Conservation (phyloP, 2,329 filamentous ascomycete species). For the Cercospora beticola region DNA sequence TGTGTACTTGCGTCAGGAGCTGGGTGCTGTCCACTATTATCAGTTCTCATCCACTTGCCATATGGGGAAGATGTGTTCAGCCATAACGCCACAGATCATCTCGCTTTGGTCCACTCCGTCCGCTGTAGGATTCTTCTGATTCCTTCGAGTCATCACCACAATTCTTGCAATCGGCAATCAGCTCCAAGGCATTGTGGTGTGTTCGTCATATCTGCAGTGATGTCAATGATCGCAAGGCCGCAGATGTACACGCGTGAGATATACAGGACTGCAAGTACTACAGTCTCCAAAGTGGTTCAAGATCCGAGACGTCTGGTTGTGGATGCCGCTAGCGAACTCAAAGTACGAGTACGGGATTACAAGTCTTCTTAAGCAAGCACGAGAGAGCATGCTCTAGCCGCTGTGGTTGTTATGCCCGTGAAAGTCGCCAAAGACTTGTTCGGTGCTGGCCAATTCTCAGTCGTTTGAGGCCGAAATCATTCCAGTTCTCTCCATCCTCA, state of each 20-base stretch:
- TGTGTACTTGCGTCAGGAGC: not conserved
- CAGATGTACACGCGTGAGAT: not conserved
- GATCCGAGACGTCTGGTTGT: not conserved
- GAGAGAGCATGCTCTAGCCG: not conserved
- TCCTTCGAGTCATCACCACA: not conserved
- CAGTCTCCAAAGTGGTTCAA: not conserved
- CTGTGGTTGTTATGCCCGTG: not conserved
- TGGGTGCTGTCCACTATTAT: not conserved
- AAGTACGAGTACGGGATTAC: not conserved
- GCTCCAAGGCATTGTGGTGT: not conserved
- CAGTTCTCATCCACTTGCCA: not conserved
- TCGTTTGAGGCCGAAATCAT: not conserved
- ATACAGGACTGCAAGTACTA: not conserved
- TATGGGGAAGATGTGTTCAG: not conserved
- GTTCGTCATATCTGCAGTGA: not conserved
- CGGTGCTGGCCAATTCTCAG: not conserved
- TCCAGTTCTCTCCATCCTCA: not conserved
- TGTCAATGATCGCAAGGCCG: not conserved
- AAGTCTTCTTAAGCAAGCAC: not conserved
- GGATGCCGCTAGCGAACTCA: slow-evolving; percentile 1
- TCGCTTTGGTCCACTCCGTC: not conserved
- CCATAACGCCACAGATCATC: slow-evolving; percentile 3
- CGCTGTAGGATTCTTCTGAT: not conserved
- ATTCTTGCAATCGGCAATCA: not conserved
- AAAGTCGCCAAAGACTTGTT: not conserved